Evolutionary conservation across 495 filamentous ascomycete species (phyloP).

Genomic region (Daldinia concentrica): DNA sequence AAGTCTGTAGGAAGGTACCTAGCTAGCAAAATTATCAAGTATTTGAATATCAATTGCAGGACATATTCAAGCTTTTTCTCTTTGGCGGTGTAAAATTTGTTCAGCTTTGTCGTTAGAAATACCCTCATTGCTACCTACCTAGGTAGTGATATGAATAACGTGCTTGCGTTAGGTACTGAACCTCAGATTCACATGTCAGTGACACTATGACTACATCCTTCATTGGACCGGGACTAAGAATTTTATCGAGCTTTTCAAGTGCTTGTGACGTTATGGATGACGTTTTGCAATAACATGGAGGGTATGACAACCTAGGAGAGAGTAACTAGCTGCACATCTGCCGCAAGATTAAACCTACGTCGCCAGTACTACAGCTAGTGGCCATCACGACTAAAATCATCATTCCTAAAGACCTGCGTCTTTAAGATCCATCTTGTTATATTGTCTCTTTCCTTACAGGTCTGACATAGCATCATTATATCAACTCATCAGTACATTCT

Average conservation of each 20-base stretch:
- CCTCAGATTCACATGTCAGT: not conserved
- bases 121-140: slow-evolving; percentile 13
- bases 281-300: slow-evolving; percentile 22
- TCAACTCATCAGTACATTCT: not conserved
- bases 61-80: not conserved
- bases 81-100: not conserved
- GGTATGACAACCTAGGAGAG: slow-evolving; percentile 18
- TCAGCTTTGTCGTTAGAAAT: not conserved
- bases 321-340: not conserved
- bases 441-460: not conserved
- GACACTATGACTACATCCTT: not conserved
- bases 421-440: not conserved
- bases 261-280: slow-evolving; percentile 45
- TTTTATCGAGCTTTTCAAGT: slow-evolving; percentile 2
- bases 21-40: not conserved
- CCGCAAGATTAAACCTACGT: not conserved
- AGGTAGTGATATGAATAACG: not conserved
- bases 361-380: not conserved
- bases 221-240: not conserved
- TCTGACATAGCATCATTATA: not conserved
- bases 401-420: not conserved
- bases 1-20: not conserved
- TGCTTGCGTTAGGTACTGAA: not conserved
- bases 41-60: not conserved
- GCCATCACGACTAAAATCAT: not conserved